Conservation (phyloP, 306 rosid species). For the Calophaca sinica region DNA sequence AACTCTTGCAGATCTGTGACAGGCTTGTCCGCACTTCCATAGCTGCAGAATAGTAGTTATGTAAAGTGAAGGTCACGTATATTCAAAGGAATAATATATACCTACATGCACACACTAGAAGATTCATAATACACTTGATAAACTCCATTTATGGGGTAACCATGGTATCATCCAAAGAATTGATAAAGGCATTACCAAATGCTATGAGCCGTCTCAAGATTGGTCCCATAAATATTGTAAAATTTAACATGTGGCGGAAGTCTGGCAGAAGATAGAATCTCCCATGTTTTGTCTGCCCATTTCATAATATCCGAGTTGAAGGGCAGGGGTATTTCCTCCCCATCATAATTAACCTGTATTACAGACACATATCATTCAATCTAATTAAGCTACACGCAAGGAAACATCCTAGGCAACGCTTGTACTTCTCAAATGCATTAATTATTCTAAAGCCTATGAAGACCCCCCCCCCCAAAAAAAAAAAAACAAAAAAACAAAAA, state of each 20-base stretch:
- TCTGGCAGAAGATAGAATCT: slow-evolving; percentile 75
- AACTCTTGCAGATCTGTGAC: slow-evolving; percentile 74
- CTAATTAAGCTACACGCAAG: background rate
- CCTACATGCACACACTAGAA: slow-evolving; percentile 17
- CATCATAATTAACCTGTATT: slow-evolving; percentile 72
- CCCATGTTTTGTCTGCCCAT: slow-evolving; percentile 86
- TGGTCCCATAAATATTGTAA: slow-evolving; percentile 85
- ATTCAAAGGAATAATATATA: slow-evolving; percentile 40
- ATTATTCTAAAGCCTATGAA: background rate
- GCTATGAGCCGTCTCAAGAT: slow-evolving; percentile 79
- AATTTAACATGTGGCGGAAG: slow-evolving; percentile 87
- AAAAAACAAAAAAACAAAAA: no score
- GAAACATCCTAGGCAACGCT: slow-evolving; percentile 27
- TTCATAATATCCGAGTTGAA: slow-evolving; percentile 79
- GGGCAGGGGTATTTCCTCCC: slow-evolving; percentile 68
- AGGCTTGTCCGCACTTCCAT: slow-evolving; percentile 75
- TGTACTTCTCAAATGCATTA: slow-evolving; percentile 23
- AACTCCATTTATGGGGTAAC: slow-evolving; percentile 22
- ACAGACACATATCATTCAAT: slow-evolving; percentile 23
- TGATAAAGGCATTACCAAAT: slow-evolving; percentile 70
- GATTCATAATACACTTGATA: slow-evolving; percentile 30
- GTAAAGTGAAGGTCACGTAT: slow-evolving; percentile 29
- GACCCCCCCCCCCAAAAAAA: background rate
- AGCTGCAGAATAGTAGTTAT: slow-evolving; percentile 68
- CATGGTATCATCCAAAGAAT: slow-evolving; percentile 17